Conservation (phyloP, 176 grass and related monocot species). For the Puya raimondii region DNA sequence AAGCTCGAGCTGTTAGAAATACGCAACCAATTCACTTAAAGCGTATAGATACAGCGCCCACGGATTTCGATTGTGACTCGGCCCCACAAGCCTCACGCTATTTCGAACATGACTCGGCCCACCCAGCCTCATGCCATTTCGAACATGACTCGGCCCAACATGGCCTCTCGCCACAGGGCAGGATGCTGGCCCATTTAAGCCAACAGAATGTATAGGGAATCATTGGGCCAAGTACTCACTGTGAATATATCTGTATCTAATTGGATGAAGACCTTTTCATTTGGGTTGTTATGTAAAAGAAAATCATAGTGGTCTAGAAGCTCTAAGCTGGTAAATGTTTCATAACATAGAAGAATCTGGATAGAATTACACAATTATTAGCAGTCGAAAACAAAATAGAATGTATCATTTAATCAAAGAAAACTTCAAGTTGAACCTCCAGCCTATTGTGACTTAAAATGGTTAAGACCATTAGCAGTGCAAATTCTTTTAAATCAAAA, state of each 20-base stretch:
- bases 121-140: too few species aligned
- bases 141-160: too few species aligned
- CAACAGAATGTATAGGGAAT: slow-evolving; percentile 71
- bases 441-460: not conserved
- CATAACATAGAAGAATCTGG: slow-evolving; percentile 81
- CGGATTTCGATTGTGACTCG: too few species aligned
- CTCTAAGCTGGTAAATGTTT: slow-evolving; percentile 71
- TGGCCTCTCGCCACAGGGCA: too few species aligned
- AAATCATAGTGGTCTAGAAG: slow-evolving; percentile 96
- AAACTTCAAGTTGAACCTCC: not conserved
- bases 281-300: slow-evolving; percentile 66
- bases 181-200: too few species aligned
- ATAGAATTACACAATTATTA: not conserved
- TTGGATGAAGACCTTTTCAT: slow-evolving; percentile 74
- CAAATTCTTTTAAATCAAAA: not conserved
- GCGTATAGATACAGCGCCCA: too few species aligned
- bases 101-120: too few species aligned
- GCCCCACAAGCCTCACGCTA: too few species aligned
- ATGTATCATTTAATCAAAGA: not conserved
- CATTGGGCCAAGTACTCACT: slow-evolving; percentile 40
- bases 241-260: slow-evolving; percentile 52
- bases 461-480: not conserved
- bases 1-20: too few species aligned
- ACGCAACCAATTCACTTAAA: too few species aligned
- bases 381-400: not conserved